Base-by-base conservation (phyloP, 2,329 filamentous ascomycete genomes). In the Sporothrix brunneoviolacea region DNA sequence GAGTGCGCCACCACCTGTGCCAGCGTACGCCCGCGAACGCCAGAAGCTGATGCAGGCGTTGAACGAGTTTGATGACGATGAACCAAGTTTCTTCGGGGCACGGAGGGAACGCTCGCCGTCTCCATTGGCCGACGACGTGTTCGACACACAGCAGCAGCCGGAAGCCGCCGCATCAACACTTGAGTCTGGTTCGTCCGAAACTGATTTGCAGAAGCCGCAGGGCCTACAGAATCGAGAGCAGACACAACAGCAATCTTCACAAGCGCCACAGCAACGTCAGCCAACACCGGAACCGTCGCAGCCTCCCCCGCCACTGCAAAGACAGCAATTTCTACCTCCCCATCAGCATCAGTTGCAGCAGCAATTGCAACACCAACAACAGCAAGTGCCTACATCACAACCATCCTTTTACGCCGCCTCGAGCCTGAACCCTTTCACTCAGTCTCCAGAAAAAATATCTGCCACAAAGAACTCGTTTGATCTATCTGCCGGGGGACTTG, bases 51-150 rank as follows among this genome's bases (percentile, higher is more conserved):
- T 54, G 27, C 35, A 36, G 16, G 38, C 35, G 6, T 12, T 35
- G 6, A 15, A 22, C 30, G 28, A 21, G 9, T 10, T 70, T 41
- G 67, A 66, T 19, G 64, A 67, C 44, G 60, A 66, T 33, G 61
- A 64, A 35, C 16, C 35, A 1, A 66, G 67, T 18, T 65, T 68
- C 46, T 82, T 79, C 57, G 80, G 76, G 6, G 74, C 72, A 9
- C 72, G 79, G 50, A 71, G 72, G 55, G 80, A 82, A 56, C 74
- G 77, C 48, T 84, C 81, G 0, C 80, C 81, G 4, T 70, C 71
- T 7, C 72, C 76, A 8, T 60, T 82, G 52, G 55, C 30, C 2
- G 51, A 57, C 12, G 50, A 47, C 8, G 33, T 12, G 3, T 12
- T 8, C 10, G 37, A 40, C n/a, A 8, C 56, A 2, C 15, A 43